Percentiles rank a stretch among this genome's conserved stretches.
phyloP scores from a whole-genome alignment of 345 rosid genomes.

The Hypericum perforatum region DNA sequence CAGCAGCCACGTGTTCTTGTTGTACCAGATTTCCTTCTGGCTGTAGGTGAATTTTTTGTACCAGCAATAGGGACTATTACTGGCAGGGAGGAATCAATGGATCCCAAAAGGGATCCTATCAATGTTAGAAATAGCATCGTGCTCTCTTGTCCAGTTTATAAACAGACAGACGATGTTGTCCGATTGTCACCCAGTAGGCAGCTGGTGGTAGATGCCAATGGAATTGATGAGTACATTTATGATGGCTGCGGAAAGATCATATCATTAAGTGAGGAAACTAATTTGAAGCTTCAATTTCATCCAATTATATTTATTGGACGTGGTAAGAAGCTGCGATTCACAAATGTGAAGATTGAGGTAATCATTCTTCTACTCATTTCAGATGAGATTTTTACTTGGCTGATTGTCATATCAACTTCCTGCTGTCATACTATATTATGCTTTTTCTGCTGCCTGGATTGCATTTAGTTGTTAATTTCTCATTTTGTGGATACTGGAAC shows the following conservation, averaged over 20 bases:
- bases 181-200: constrained; percentile 68
- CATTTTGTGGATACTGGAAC: neutral
- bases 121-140: constrained; percentile 53
- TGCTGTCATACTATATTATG: too few species aligned
- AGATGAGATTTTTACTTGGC: neutral
- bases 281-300: constrained; percentile 39
- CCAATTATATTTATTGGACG: constrained; percentile 82
- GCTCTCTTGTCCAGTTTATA: constrained; percentile 57
- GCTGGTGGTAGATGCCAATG: constrained; percentile 68
- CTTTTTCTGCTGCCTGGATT: too few species aligned
- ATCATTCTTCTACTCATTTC: neutral
- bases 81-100: constrained; percentile 86
- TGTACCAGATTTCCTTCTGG: constrained; percentile 94
- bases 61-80: constrained; percentile 82
- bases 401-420: too few species aligned
- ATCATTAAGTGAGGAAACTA: constrained; percentile 47
- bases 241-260: constrained; percentile 85
- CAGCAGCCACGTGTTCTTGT: constrained; percentile 96
- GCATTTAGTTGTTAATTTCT: neutral
- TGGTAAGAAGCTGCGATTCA: constrained; percentile 87
- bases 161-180: constrained; percentile 74
- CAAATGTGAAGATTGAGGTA: constrained; percentile 88
- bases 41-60: constrained; percentile 90
- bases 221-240: constrained; percentile 74
- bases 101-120: constrained; percentile 89